These are phyloP conservation scores for Neofusicoccum cordaticola DNA, from an alignment of 2,329 filamentous ascomycete genomes.

Conservation along the genomic window DNA sequence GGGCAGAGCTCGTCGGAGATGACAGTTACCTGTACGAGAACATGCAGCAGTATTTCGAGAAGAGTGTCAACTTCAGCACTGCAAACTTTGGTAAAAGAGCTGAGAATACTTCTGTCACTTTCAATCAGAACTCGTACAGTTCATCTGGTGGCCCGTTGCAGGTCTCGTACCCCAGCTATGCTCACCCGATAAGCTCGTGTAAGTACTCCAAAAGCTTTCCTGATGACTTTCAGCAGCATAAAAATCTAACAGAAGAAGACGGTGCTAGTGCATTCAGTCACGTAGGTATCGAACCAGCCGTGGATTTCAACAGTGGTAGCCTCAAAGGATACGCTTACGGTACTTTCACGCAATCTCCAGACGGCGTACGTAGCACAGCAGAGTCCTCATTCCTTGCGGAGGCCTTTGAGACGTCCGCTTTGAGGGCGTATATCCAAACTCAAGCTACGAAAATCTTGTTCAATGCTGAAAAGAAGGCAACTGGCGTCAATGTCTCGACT, in stretches of 20 bases:
- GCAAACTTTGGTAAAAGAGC: not conserved
- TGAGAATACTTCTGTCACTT: not conserved
- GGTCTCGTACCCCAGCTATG: slow-evolving; percentile 29
- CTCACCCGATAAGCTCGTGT: slow-evolving; percentile 25
- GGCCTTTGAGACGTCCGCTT: slow-evolving; percentile 16
- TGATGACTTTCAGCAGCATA: not conserved
- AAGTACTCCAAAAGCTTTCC: not conserved
- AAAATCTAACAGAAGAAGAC: not conserved
- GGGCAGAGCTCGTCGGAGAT: slow-evolving; percentile 23
- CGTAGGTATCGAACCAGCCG: slow-evolving; percentile 22
- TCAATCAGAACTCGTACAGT: not conserved
- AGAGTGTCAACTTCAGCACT: slow-evolving; percentile 19
- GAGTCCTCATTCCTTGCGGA: slow-evolving; percentile 23
- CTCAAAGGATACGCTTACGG: slow-evolving; percentile 26
- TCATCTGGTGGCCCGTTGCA: slow-evolving; percentile 22
- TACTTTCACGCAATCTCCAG: slow-evolving; percentile 29
- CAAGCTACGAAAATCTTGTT: slow-evolving; percentile 31
- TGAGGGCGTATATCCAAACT: slow-evolving; percentile 27
- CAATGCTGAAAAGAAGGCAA: slow-evolving; percentile 24
- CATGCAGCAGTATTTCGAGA: slow-evolving; percentile 22
- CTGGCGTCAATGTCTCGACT: slow-evolving; percentile 26
- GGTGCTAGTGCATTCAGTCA: slow-evolving; percentile 19
- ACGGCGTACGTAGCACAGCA: slow-evolving; percentile 25
- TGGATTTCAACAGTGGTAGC: slow-evolving; percentile 26
- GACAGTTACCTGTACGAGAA: slow-evolving; percentile 21